phyloP scores from a whole-genome alignment of 169 alveolate genomes.

The Cryptosporidium muris region DNA sequence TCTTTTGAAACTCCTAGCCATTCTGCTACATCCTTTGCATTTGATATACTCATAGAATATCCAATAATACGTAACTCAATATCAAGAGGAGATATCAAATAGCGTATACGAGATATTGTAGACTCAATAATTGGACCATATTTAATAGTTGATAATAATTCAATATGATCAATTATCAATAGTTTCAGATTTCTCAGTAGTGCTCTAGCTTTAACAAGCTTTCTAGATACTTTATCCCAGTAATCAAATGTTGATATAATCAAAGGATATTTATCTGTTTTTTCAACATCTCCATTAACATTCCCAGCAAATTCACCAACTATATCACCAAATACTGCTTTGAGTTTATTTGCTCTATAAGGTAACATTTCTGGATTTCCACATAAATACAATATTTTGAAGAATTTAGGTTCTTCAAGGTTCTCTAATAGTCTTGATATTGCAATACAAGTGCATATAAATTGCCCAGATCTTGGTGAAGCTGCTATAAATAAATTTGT shows the following conservation, averaged over 20 bases:
- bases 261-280: background rate
- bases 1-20: conserved; percentile 59
- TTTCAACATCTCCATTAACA: background rate
- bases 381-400: conserved; percentile 22
- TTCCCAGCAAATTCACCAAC: conserved; percentile 9
- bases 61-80: conserved; percentile 41
- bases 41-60: conserved; percentile 58
- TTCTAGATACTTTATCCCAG: conserved; percentile 53
- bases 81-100: conserved; percentile 43
- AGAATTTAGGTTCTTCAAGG: conserved; percentile 2
- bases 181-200: conserved; percentile 18
- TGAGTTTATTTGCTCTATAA: conserved; percentile 6
- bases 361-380: conserved; percentile 27
- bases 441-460: conserved; percentile 62
- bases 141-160: background rate
- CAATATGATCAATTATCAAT: conserved; percentile 29
- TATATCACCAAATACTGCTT: conserved; percentile 21
- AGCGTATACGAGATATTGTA: conserved; percentile 48
- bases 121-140: conserved; percentile 35
- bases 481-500: conserved; percentile 37
- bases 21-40: conserved; percentile 61
- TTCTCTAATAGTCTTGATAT: conserved; percentile 19
- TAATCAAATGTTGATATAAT: conserved; percentile 36
- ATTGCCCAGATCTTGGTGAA: conserved; percentile 64
- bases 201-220: conserved; percentile 3